These are phyloP conservation scores for Kodamaea suecica DNA, from an alignment of 1,139 yeast species.

Conservation along the genomic window DNA sequence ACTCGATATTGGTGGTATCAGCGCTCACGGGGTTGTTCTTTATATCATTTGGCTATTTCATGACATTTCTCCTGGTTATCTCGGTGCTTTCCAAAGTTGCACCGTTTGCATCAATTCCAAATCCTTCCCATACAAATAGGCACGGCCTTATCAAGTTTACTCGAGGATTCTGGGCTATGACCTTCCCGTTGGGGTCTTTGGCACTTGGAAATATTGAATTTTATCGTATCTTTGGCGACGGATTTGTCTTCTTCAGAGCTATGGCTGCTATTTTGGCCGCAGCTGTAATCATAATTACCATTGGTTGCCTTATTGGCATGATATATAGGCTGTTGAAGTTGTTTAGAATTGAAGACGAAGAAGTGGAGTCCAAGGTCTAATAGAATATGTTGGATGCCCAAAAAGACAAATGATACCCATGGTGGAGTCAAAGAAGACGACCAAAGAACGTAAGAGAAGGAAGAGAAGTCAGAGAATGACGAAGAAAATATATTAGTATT, in stretches of 20 bases:
- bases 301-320: constrained; percentile 33
- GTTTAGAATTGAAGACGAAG: too few species aligned
- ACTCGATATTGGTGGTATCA: constrained; percentile 22
- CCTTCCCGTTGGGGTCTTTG: constrained; percentile 90
- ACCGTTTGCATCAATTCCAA: constrained; percentile 21
- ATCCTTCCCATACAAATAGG: constrained; percentile 12
- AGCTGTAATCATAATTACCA: constrained; percentile 34
- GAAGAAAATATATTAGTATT: too few species aligned
- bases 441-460: too few species aligned
- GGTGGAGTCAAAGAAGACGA: too few species aligned
- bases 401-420: too few species aligned
- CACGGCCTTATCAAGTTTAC: constrained; percentile 44
- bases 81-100: constrained; percentile 18
- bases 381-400: too few species aligned
- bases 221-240: constrained; percentile 37
- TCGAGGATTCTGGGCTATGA: constrained; percentile 78
- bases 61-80: constrained; percentile 20
- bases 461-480: too few species aligned
- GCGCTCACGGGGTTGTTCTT: constrained; percentile 18
- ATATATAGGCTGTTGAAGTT: constrained; percentile 12
- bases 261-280: constrained; percentile 61
- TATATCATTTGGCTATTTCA: constrained; percentile 22
- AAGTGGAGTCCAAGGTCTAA: too few species aligned
- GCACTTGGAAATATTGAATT: constrained; percentile 56
- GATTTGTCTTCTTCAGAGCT: constrained; percentile 53